These are phyloP conservation scores for Calocybe indica DNA, from an alignment of 768 basidiomycete species.

Conservation along the genomic window DNA sequence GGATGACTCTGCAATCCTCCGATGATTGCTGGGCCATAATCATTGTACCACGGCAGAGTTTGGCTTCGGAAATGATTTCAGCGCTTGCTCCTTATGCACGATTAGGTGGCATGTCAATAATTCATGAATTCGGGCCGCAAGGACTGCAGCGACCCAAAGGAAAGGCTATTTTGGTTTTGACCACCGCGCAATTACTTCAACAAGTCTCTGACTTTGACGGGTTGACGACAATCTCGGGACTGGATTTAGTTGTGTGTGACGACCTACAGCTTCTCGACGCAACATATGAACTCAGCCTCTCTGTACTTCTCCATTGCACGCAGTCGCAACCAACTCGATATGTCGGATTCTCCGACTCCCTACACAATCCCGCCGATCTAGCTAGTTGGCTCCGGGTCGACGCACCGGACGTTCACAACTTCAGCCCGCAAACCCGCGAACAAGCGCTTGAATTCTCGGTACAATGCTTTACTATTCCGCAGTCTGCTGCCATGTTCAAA, in stretches of 20 bases:
- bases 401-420: conserved; percentile 57
- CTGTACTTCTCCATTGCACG: conserved; percentile 61
- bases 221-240: conserved; percentile 23
- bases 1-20: conserved; percentile 45
- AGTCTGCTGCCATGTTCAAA: conserved; percentile 84
- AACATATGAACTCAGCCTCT: conserved; percentile 77
- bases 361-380: conserved; percentile 76
- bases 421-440: conserved; percentile 79
- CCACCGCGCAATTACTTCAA: conserved; percentile 44
- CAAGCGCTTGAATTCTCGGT: conserved; percentile 64
- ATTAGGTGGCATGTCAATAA: conserved; percentile 34
- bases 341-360: conserved; percentile 71
- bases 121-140: conserved; percentile 25
- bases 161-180: conserved; percentile 50
- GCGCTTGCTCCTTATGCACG: conserved; percentile 35
- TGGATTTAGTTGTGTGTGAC: conserved; percentile 75
- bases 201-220: too few relatives aligned
- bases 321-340: conserved; percentile 61
- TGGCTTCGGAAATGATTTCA: conserved; percentile 49
- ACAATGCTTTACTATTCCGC: conserved; percentile 79
- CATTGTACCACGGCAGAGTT: conserved; percentile 52
- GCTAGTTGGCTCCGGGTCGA: conserved; percentile 81
- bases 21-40: conserved; percentile 54
- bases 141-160: conserved; percentile 30
- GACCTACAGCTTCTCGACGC: conserved; percentile 80